Evolutionary conservation across 306 rosid genomes (phyloP), one percentile per base, ranked within the genome.

Genomic region (Glycine tomentella): DNA sequence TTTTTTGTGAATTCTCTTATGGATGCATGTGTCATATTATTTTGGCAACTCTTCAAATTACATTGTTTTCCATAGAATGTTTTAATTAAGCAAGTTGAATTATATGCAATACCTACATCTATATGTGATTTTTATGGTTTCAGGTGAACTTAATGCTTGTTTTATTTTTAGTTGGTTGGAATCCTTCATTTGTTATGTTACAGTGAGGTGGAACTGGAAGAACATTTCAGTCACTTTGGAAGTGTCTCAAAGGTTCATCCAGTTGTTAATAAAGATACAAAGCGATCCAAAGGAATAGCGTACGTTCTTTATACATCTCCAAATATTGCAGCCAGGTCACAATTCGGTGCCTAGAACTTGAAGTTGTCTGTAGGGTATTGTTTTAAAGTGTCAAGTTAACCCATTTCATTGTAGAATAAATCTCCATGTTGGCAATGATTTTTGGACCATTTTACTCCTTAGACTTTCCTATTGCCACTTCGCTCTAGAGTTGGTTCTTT

Each of bases 171-270:
- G 52, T 72, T 75, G 52, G 53, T 49, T 78, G 44, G 76, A 4
- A 67, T 44, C 42, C 51, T 66, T 59, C 11, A 50, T 38, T 50
- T 71, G 68, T 78, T 55, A 36, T 74, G 80, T 75, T 64, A 74
- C 88, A 91, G 97, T 3, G 98, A 93, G 87, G 98, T 90, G 69
- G 99, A 95, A 75, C 86, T 95, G 83, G 97, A 90, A 84, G 93
- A 86, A 76, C 86, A 86, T 76, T 95, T 95, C 78, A 72, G 85
- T 71, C 90, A 84, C 82, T 70, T 87, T 17, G 99, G 98, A 15
- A 80, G 70, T 61, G 86, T 93, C 73, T 88, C 97, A 40, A 74
- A 90, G 88, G 96, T 89, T 79, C 98, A 95, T 85, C 55, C 93
- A 81, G 92, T 93, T 77, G 82, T 93, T 82, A 93, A 95, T 85